Evolutionary conservation across 129 eudicot genomes (phyloP).

Genomic region (Arctium lappa): DNA sequence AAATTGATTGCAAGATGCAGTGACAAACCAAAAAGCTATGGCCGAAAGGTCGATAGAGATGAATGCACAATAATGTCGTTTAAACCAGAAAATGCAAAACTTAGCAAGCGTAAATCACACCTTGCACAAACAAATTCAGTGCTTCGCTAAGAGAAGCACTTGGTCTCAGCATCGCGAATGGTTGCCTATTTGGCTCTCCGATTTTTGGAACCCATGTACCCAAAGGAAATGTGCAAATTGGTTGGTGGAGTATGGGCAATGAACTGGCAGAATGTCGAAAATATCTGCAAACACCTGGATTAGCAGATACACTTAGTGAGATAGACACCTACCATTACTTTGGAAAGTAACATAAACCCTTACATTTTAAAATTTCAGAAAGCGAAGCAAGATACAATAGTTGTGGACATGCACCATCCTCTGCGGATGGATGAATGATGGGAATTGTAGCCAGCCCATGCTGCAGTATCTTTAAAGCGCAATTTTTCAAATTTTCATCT

Average conservation of each 20-base stretch:
- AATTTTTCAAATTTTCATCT: conserved; percentile 66
- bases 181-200: conserved; percentile 67
- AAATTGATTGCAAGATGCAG: not conserved
- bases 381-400: conserved; percentile 86
- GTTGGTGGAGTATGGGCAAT: conserved; percentile 77
- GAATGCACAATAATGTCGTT: not conserved
- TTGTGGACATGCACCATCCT: conserved; percentile 75
- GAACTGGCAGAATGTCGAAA: conserved; percentile 72
- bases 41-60: not conserved
- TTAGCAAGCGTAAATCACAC: conserved; percentile 25
- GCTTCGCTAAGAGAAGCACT: conserved; percentile 80
- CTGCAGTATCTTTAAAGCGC: conserved; percentile 63
- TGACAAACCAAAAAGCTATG: not conserved
- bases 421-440: conserved; percentile 55
- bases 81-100: not conserved
- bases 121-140: conserved; percentile 79
- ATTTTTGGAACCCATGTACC: conserved; percentile 95
- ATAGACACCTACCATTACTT: not conserved
- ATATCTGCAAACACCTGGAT: conserved; percentile 85
- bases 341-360: conserved; percentile 10
- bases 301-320: conserved; percentile 24
- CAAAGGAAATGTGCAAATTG: conserved; percentile 63
- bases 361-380: conserved; percentile 73
- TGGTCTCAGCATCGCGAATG: conserved; percentile 78
- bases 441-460: conserved; percentile 75